phyloP scores from a whole-genome alignment of 176 grass and related monocot genomes.

The Oryza officinalis region DNA sequence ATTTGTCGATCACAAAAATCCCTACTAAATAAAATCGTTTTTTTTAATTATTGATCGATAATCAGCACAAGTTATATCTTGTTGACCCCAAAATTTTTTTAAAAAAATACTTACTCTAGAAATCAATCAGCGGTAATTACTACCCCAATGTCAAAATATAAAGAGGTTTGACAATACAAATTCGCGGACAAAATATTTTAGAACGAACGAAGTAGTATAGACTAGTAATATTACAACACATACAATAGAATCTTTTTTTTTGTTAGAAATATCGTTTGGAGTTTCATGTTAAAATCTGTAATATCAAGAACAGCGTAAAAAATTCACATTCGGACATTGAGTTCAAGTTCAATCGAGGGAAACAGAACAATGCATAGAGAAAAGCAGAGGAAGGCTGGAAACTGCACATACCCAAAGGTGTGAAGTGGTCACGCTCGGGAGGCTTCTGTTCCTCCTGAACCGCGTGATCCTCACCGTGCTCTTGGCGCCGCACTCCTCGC shows the following conservation, averaged over 20 bases:
- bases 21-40: not conserved
- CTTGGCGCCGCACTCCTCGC: not conserved
- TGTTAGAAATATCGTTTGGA: not conserved
- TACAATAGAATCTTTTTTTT: no score
- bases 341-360: not conserved
- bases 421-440: slow-evolving; percentile 37
- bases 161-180: no score
- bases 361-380: not conserved
- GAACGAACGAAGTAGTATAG: no score
- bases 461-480: slow-evolving; percentile 42
- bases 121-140: not conserved
- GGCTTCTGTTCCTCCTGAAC: slow-evolving; percentile 53
- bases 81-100: not conserved
- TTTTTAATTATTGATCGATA: not conserved
- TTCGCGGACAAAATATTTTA: no score
- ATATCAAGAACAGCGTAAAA: not conserved
- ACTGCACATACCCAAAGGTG: slow-evolving; percentile 53
- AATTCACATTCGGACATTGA: not conserved
- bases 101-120: not conserved
- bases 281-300: not conserved
- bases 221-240: not conserved
- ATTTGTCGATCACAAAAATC: not conserved
- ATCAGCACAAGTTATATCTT: not conserved
- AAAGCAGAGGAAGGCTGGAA: slow-evolving; percentile 22
- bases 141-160: no score